Conservation (phyloP, 1,284 basidiomycete species). For the Macrocystidia cucumis region DNA sequence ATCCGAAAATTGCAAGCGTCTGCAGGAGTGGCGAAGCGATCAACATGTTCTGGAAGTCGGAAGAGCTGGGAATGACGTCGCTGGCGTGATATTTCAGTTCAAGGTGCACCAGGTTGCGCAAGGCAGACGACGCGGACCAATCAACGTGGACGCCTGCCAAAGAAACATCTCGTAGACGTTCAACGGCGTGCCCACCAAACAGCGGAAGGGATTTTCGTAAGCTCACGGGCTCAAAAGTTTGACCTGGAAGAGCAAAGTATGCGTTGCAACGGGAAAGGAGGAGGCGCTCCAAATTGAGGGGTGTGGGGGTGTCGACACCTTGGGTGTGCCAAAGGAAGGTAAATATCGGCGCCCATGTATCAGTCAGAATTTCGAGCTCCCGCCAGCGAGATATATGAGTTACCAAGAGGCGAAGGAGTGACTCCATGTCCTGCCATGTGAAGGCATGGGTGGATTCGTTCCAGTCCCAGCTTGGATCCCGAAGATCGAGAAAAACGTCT, state of each 20-base stretch:
- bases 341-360: constrained; percentile 50
- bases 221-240: constrained; percentile 31
- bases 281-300: constrained; percentile 29
- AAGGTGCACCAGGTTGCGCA: constrained; percentile 33
- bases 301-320: constrained; percentile 20
- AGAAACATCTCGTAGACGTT: constrained; percentile 28
- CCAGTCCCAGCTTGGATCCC: constrained; percentile 46
- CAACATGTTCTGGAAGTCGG: constrained; percentile 34
- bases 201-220: constrained; percentile 30
- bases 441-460: constrained; percentile 35
- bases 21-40: constrained; percentile 28
- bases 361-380: constrained; percentile 36
- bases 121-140: constrained; percentile 30
- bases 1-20: constrained; percentile 37
- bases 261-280: constrained; percentile 45
- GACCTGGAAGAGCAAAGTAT: constrained; percentile 36
- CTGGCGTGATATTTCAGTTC: constrained; percentile 44
- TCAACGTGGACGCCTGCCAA: constrained; percentile 47
- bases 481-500: constrained; percentile 42
- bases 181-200: constrained; percentile 27
- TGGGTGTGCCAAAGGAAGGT: constrained; percentile 34
- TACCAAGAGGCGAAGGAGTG: constrained; percentile 32
- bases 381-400: constrained; percentile 38
- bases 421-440: constrained; percentile 30
- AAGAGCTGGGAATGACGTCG: constrained; percentile 40